Percentiles rank a stretch among this genome's conserved stretches.
These are phyloP conservation scores for Papilionanthe hybrid DNA, from an alignment of 116 monocot species.

Conservation along the genomic window DNA sequence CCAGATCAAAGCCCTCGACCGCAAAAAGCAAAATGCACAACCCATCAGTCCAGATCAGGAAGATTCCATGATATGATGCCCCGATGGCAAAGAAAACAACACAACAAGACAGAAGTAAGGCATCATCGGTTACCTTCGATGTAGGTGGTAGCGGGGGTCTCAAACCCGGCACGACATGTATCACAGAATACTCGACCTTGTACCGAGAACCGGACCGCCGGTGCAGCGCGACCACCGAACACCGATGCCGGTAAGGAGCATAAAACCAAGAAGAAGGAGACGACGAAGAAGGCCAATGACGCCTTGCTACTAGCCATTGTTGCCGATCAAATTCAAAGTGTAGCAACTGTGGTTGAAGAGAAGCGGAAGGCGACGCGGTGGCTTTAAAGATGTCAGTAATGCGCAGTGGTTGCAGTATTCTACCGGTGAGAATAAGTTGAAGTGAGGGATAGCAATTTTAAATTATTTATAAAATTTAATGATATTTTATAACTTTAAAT, in stretches of 20 bases:
- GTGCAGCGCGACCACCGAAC: constrained; percentile 2
- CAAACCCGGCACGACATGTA: constrained; percentile 69
- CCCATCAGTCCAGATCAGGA: not conserved
- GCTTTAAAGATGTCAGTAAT: not conserved
- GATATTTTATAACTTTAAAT: too few relatives aligned
- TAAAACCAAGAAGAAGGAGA: not conserved
- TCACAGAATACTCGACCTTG: constrained; percentile 77
- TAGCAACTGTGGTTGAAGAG: not conserved
- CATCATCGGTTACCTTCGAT: constrained; percentile 31
- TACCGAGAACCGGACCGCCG: constrained; percentile 35
- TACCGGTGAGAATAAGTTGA: constrained; percentile 1
- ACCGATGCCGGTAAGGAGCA: not conserved
- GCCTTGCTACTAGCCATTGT: not conserved
- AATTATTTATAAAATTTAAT: not conserved
- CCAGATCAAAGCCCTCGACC: not conserved
- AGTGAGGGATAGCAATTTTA: not conserved
- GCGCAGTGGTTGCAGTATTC: not conserved
- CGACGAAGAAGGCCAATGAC: not conserved
- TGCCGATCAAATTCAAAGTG: not conserved
- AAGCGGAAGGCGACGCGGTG: not conserved
- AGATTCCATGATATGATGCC: not conserved
- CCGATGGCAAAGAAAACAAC: not conserved
- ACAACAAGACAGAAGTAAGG: not conserved
- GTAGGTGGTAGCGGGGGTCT: constrained; percentile 76
- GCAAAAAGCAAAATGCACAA: not conserved